phyloP scores from a whole-genome alignment of 2,329 filamentous ascomycete genomes.

The Exophiala viscosa region DNA sequence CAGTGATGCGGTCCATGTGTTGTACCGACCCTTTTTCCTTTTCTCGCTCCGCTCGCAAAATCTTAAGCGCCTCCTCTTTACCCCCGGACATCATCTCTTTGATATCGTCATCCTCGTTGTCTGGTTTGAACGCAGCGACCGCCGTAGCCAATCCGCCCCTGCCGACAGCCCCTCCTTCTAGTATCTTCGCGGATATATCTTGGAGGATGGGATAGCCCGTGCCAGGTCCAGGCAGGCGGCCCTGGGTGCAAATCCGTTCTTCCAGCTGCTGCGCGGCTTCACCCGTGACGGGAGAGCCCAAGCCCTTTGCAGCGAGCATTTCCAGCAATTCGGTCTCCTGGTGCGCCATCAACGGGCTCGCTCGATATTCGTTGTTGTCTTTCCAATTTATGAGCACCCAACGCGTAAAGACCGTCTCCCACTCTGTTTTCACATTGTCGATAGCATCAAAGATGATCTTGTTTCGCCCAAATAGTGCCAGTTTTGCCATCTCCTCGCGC shows the following conservation, averaged over 20 bases:
- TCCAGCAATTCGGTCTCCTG: background rate
- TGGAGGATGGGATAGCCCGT: background rate
- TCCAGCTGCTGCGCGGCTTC: background rate
- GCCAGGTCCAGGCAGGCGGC: background rate
- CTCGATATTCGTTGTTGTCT: conserved; percentile 14
- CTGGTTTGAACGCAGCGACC: background rate
- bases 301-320: no score
- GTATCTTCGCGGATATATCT: background rate
- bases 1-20: no score
- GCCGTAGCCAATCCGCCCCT: background rate
- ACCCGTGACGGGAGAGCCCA: background rate
- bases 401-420: background rate
- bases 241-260: background rate
- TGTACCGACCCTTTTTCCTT: no score
- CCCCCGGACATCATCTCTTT: background rate
- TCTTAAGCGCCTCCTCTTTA: background rate
- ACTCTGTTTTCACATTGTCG: background rate
- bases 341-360: conserved; percentile 3
- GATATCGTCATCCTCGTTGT: background rate
- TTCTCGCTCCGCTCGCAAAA: background rate
- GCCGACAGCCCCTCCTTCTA: background rate
- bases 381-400: conserved; percentile 10
- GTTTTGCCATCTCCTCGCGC: conserved; percentile 8
- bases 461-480: conserved; percentile 2
- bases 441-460: background rate